Base-by-base conservation (phyloP, 2,329 filamentous ascomycete species). In the Aspergillus novoparasiticus region DNA sequence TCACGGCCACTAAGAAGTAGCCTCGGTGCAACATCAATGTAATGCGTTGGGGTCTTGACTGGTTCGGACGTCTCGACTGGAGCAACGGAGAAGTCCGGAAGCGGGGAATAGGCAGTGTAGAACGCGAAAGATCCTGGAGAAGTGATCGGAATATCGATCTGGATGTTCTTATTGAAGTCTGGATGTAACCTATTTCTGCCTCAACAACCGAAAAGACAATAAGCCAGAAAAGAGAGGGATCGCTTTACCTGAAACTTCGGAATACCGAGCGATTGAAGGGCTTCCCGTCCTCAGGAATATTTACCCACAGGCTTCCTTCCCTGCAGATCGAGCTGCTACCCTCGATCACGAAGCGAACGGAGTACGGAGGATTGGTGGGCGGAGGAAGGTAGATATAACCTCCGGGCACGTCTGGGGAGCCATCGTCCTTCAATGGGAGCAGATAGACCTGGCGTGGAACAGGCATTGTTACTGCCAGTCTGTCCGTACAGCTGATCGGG, bases 301-400 rank as follows among this genome's bases (percentile, higher is more conserved):
- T 99, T 73, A 97, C 90, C 94, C 95, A 99, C 66, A 99, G 85
- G 75, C 92, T 97, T 64, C 96, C 95, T 80, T 97, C 85, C 69
- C 93, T 88, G 79, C 94, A 97, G 83, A 99, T 95, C 66, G 94
- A 97, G 76, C 94, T 97, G 62, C 93, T 94, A 66, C 95, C 94
- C 79, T 97, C 91, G 71, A 97, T 94, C 70, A 93, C 88, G 79
- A 99, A 97, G 64, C 94, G 90, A 62, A 97, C 83, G 59, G 86
- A 86, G 73, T 98, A 90, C 48, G 90, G 76, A 16, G 84, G 90
- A n/a, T 90, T 85, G 46, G 85, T 86, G 21, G 91, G 89, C 21
- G 95, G 89, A 0, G 93, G 90, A 50, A 99, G 84, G 78, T 97
- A 97, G 73, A 98, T 91, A 83, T 97, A 99, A 71, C 91, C 89